Base-by-base conservation (phyloP, 345 rosid genomes). In the Punica granatum region DNA sequence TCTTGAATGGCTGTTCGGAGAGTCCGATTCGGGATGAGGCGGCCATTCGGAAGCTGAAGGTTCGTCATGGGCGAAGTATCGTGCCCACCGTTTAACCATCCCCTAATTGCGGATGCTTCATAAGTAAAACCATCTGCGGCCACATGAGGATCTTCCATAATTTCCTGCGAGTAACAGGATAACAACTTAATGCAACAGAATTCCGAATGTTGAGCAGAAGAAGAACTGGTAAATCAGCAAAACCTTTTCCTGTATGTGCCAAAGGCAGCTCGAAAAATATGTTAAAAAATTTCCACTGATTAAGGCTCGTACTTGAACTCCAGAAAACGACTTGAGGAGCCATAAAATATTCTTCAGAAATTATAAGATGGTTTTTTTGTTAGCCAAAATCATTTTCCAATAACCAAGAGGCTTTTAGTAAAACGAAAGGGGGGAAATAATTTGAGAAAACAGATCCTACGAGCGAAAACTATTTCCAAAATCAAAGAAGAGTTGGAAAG, bases 91-190 rank as follows among this genome's bases (percentile, higher is more conserved):
- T 83, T 89, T n/a, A 89, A 80, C 96, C 98, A 92, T 31, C 86
- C 92, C 71, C 80, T 81, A 69, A 92, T 73, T 1, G 91, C 92
- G 67, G 81, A 90, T 51, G 90, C 95, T 78, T 90, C 98, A 13
- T 92, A 92, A 0, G 98, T 86, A 66, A 63, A 83, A 34, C 98
- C 96, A 21, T 90, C 98, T 0, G 96, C 92, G 35, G 96, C 96
- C 71, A 90, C 82, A 18, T 81, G 85, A 2, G 96, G 98, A 58
- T 90, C 95, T 76, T 61, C 87, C 98, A 92, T 92, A 21, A 90
- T 78, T 70, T 82, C 96, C 98, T 92, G 79, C 62, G 73, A 53
- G 56, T 11, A 28, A 53, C 33, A 65, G 14, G 19, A 39, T 32
- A 56, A 67, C 19, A 25, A 25, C 33, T 25, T 54, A 23, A 6